A percentile compares a stretch with the other conserved stretches of the same genome.
Conservation (phyloP, 2,329 filamentous ascomycete species). For the Truncatella angustata region DNA sequence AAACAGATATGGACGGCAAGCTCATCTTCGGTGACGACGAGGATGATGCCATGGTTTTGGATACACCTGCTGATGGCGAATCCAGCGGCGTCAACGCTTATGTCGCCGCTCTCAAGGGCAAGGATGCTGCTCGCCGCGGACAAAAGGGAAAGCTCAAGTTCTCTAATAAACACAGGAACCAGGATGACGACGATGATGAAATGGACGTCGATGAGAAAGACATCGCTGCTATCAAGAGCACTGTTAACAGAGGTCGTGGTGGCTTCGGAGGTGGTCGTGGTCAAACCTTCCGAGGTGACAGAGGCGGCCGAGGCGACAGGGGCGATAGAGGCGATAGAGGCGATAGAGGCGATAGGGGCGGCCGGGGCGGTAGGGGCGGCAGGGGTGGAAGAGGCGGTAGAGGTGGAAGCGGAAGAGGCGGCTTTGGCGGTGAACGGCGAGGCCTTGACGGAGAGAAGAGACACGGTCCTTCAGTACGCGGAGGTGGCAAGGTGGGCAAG, state of each 20-base stretch:
- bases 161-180: slow-evolving; percentile 57
- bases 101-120: slow-evolving; percentile 66
- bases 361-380: slow-evolving; percentile 26
- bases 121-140: slow-evolving; percentile 63
- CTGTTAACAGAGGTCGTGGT: slow-evolving; percentile 37
- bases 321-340: slow-evolving; percentile 29
- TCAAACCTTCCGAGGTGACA: slow-evolving; percentile 16
- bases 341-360: slow-evolving; percentile 27
- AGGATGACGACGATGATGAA: slow-evolving; percentile 41
- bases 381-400: slow-evolving; percentile 32
- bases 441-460: slow-evolving; percentile 51
- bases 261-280: slow-evolving; percentile 19
- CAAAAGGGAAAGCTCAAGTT: slow-evolving; percentile 70
- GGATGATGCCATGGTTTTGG: slow-evolving; percentile 62
- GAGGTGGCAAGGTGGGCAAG: slow-evolving; percentile 39
- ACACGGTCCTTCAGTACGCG: slow-evolving; percentile 34
- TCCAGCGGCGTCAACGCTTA: slow-evolving; percentile 65
- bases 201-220: slow-evolving; percentile 47
- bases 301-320: slow-evolving; percentile 20
- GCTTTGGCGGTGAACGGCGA: slow-evolving; percentile 43
- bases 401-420: slow-evolving; percentile 45
- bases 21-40: slow-evolving; percentile 66
- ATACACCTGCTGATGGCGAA: slow-evolving; percentile 41
- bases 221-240: slow-evolving; percentile 49
- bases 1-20: slow-evolving; percentile 75